Evolutionary conservation across 148 eudicot species (phyloP), one percentile per base, ranked within the genome.

Genomic region (Euryodendron excelsum): DNA sequence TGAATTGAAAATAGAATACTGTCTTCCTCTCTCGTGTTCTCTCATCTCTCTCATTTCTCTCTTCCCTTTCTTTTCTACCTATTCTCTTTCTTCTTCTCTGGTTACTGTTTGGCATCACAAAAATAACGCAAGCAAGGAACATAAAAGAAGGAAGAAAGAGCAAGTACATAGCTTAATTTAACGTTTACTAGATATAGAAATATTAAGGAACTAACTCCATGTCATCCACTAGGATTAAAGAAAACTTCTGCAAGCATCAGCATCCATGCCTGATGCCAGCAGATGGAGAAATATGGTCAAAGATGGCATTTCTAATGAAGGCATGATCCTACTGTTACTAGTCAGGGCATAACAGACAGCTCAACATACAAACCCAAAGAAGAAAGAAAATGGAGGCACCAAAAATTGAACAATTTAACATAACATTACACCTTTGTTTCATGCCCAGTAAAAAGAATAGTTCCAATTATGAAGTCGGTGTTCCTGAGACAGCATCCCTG

Each of bases 401-500:
- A 28, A 31, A 47, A 27, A 15, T 20, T 11, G 61, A 73, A 76
- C 58, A 18, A 30, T 3, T 45, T 47, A 44, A 30, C 21, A n/a
- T 73, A 72, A 59, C 61, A 64, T 5, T 77, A 58, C 73, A 93
- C 98, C 99, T 96, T 96, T 34, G 98, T 91, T 83, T 96, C 99
- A 67, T 86, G 99, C 25, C 99, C 99, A 73, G 97, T 89, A 80
- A 93, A 96, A 74, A 91, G 78, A 76, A 89, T 95, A 78, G 83
- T 85, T 80, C 98, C 99, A 73, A 96, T 93, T 56, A 96, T 89
- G 81, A 87, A 89, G 76, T 91, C 91, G 0, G 99, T 96, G 80
- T 96, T 96, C 82, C 98, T 88, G 69, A 96, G 88, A 88, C 93
- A 90, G 86, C 99, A 96, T 27, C 99, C 99, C 99, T 95, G 84